Evolutionary conservation across 106 monocot genomes (phyloP), one percentile per base, ranked within the genome.

Genomic region (Vanilla planifolia): DNA sequence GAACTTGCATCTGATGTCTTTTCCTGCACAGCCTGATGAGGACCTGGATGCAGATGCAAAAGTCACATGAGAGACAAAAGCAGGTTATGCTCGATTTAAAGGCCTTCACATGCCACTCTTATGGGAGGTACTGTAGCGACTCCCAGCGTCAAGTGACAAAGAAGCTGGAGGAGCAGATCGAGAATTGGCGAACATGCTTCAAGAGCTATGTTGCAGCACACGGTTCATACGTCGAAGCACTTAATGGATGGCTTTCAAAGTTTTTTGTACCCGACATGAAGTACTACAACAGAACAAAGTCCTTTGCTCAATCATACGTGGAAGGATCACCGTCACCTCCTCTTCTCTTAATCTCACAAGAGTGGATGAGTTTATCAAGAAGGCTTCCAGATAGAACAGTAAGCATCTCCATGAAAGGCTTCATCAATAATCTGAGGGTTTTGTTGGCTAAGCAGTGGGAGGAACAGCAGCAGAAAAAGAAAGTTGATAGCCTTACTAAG

Each of bases 391-490:
- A 92, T 33, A 75, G 67, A 28, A 21, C 73, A 0, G 92, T 99
- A 8, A 55, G 60, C 16, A 48, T 45, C 42, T 60, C 92, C 20
- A 82, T 88, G 73, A 92, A 78, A 75, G 67, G 64, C 24, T 92
- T 99, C 44, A 41, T 76, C 43, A 77, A 73, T 25, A 81, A 79
- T 11, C 47, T 80, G 32, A 81, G 80, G 59, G 55, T 85, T 48
- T 60, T 99, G 55, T 85, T 82, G 78, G 67, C 69, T 15, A 99
- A 92, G 62, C 98, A 99, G 66, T 85, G 77, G 3, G 85, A 88
- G 50, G 98, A 99, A 62, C 98, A 92, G 51, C 84, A 76, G 9
- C 98, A 99, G 65, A 99, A 92, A 79, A 82, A 85, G 56, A 92
- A 74, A 67, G 92, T 99, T 4, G 92, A 99, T 33, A 42, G 10